Conservation (phyloP, 2,329 filamentous ascomycete genomes). For the Alternaria tenuissima region DNA sequence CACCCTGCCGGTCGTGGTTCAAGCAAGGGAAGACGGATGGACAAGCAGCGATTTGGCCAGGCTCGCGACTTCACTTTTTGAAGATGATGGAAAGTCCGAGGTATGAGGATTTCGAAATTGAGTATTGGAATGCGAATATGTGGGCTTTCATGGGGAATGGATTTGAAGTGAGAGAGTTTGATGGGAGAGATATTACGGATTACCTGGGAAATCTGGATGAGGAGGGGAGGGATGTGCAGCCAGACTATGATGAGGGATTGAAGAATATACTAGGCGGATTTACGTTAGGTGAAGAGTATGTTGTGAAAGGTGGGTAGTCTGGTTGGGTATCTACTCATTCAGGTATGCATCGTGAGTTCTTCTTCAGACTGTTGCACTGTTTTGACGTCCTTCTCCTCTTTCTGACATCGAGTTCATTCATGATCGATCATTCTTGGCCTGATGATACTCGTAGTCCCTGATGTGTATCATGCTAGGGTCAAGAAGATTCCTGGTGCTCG, state of each 20-base stretch:
- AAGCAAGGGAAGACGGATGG: constrained; percentile 35
- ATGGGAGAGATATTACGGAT: constrained; percentile 58
- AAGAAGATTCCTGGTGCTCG: not conserved
- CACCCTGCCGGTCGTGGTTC: constrained; percentile 35
- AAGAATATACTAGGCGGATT: constrained; percentile 50
- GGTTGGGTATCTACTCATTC: not conserved
- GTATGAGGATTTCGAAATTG: constrained; percentile 37
- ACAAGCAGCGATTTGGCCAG: constrained; percentile 33
- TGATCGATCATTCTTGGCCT: no score
- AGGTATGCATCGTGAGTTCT: not conserved
- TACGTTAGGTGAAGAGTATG: constrained; percentile 36
- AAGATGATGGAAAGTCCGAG: constrained; percentile 29
- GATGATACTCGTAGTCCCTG: no score
- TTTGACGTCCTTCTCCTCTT: not conserved
- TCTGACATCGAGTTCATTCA: not conserved
- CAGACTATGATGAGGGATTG: constrained; percentile 52
- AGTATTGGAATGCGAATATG: constrained; percentile 28
- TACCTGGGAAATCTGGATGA: constrained; percentile 54
- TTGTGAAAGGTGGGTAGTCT: constrained; percentile 28
- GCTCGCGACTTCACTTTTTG: constrained; percentile 34
- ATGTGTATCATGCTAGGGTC: not conserved
- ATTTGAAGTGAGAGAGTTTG: constrained; percentile 56
- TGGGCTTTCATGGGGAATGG: constrained; percentile 39
- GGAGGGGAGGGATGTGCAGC: constrained; percentile 52
- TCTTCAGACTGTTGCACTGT: not conserved